A percentile compares a stretch with the other conserved stretches of the same genome.
These are phyloP conservation scores for Exophiala spinifera DNA, from an alignment of 2,329 filamentous ascomycete species.

Conservation along the genomic window DNA sequence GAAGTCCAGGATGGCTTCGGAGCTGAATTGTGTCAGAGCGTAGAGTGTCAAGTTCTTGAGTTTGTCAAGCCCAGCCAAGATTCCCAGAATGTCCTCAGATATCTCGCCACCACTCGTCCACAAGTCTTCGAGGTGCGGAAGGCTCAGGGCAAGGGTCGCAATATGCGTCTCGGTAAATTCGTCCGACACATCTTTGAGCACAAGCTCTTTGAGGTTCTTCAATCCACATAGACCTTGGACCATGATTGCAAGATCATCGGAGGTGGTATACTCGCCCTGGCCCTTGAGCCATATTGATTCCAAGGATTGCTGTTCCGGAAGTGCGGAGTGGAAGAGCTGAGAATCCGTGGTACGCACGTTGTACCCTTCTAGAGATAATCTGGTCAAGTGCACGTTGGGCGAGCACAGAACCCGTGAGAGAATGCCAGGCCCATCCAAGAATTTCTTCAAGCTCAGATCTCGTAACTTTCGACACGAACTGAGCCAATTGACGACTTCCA, in stretches of 20 bases:
- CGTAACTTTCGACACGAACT: constrained; percentile 51
- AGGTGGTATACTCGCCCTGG: constrained; percentile 29
- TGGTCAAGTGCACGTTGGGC: constrained; percentile 31
- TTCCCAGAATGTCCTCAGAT: constrained; percentile 32
- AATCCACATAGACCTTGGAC: constrained; percentile 33
- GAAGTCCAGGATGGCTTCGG: constrained; percentile 34
- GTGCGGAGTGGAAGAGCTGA: constrained; percentile 32
- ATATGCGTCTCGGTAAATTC: constrained; percentile 35
- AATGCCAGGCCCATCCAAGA: constrained; percentile 49
- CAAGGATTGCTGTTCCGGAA: constrained; percentile 32
- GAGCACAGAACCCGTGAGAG: constrained; percentile 32
- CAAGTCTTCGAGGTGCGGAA: constrained; percentile 35
- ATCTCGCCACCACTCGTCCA: constrained; percentile 35
- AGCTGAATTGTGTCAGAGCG: constrained; percentile 35
- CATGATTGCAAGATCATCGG: constrained; percentile 32
- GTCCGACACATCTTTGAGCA: constrained; percentile 37
- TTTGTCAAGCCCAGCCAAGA: constrained; percentile 31
- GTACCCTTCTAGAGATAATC: constrained; percentile 33
- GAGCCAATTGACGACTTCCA: constrained; percentile 55
- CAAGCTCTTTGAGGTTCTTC: constrained; percentile 32
- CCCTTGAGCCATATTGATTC: constrained; percentile 34
- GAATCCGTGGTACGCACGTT: constrained; percentile 25
- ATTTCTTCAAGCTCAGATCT: constrained; percentile 49
- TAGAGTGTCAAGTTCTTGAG: constrained; percentile 33
- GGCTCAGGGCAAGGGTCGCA: constrained; percentile 29